A percentile compares a stretch with the other conserved stretches of the same genome.
These are phyloP conservation scores for Verticillium nubilum DNA, from an alignment of 2,329 filamentous ascomycete species.

Conservation along the genomic window DNA sequence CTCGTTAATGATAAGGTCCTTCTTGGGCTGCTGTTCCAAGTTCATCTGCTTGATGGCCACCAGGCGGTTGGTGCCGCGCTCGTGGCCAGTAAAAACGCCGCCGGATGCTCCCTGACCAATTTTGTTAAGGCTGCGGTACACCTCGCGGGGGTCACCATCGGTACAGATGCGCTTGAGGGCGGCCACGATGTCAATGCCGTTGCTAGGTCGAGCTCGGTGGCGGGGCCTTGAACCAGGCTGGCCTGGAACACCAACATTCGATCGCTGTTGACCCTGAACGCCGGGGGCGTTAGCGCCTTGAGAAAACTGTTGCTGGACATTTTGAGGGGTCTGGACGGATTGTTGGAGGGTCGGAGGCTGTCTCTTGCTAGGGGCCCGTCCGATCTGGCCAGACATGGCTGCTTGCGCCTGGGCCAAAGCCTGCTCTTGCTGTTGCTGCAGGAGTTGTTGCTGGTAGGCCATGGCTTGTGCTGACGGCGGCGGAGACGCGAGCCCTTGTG, in stretches of 20 bases:
- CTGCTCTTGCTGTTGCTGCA: slow-evolving; percentile 83
- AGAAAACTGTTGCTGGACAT: slow-evolving; percentile 36
- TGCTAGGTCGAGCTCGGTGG: slow-evolving; percentile 74
- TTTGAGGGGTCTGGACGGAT: slow-evolving; percentile 16
- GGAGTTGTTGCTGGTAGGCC: slow-evolving; percentile 55
- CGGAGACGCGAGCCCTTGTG: slow-evolving; percentile 39
- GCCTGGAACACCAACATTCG: slow-evolving; percentile 26
- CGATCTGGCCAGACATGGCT: slow-evolving; percentile 65
- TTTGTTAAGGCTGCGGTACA: slow-evolving; percentile 85
- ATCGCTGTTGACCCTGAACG: slow-evolving; percentile 26
- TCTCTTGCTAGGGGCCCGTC: slow-evolving; percentile 69
- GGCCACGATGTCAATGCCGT: slow-evolving; percentile 73
- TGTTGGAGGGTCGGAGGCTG: slow-evolving; percentile 29
- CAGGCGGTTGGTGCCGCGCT: slow-evolving; percentile 75
- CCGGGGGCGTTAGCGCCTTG: slow-evolving; percentile 18
- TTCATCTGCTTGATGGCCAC: slow-evolving; percentile 99
- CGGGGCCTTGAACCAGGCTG: slow-evolving; percentile 55
- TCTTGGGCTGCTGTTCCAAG: slow-evolving; percentile 95
- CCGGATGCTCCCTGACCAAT: slow-evolving; percentile 97
- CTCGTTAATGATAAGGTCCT: slow-evolving; percentile 98
- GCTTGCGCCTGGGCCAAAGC: slow-evolving; percentile 76
- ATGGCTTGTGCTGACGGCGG: slow-evolving; percentile 34
- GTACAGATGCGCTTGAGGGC: slow-evolving; percentile 86
- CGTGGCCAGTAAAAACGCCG: slow-evolving; percentile 88
- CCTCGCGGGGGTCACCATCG: slow-evolving; percentile 79